Percentiles rank a stretch among this genome's conserved stretches.
Conservation (phyloP, 2,329 filamentous ascomycete genomes). For the Escovopsis sp. region DNA sequence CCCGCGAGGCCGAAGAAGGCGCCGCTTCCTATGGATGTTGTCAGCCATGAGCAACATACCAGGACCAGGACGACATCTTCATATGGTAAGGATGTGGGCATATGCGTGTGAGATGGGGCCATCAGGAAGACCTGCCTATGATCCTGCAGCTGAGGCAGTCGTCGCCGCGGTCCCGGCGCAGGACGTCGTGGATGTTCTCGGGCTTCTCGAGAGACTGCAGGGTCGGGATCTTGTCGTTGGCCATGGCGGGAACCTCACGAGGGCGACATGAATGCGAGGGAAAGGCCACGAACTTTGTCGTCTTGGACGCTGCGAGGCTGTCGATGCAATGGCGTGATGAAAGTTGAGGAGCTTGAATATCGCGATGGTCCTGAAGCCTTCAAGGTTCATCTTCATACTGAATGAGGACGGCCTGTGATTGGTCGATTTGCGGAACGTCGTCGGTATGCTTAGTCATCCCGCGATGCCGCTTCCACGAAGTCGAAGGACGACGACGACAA, state of each 20-base stretch:
- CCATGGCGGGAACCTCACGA: slow-evolving; percentile 14
- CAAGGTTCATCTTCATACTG: no score
- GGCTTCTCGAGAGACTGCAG: slow-evolving; percentile 41
- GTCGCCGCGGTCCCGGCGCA: slow-evolving; percentile 40
- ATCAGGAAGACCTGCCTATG: slow-evolving; percentile 45
- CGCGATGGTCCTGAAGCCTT: no score
- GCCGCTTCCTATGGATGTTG: slow-evolving; percentile 41
- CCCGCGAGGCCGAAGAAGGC: slow-evolving; percentile 61
- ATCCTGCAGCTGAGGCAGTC: slow-evolving; percentile 60
- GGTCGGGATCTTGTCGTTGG: slow-evolving; percentile 28
- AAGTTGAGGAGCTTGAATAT: no score
- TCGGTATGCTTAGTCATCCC: not conserved
- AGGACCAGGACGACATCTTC: not conserved
- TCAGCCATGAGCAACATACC: not conserved
- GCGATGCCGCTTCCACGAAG: no score
- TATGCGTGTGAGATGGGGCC: no score
- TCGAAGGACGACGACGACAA: no score
- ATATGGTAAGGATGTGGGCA: no score
- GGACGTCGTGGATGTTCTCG: slow-evolving; percentile 43
- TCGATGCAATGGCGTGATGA: no score
- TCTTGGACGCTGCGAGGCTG: no score
- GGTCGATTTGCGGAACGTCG: slow-evolving; percentile 1
- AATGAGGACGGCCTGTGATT: no score
- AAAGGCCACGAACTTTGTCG: no score
- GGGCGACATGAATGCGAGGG: no score